Percentiles rank a stretch among this genome's conserved stretches.
These are phyloP conservation scores for Lojkania enalia DNA, from an alignment of 2,329 filamentous ascomycete genomes.

Conservation along the genomic window DNA sequence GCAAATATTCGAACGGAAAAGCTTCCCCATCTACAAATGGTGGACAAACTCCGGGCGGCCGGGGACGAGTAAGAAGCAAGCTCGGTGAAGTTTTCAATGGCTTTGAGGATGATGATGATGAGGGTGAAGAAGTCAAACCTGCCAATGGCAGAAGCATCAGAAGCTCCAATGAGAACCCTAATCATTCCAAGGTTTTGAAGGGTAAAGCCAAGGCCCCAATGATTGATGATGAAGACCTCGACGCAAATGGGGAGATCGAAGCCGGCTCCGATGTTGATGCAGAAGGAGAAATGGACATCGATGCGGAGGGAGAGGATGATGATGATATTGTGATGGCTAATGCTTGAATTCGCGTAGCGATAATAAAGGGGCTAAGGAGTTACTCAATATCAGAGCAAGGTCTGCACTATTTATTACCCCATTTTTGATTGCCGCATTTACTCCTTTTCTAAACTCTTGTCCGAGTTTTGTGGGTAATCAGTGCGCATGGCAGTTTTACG, in stretches of 20 bases:
- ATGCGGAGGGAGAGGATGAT: slow-evolving; percentile 29
- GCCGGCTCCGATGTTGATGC: slow-evolving; percentile 34
- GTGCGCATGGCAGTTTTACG: too few species aligned
- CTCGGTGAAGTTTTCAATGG: slow-evolving; percentile 47
- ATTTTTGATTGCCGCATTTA: too few species aligned
- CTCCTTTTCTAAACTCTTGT: too few species aligned
- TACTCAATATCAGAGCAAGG: background rate
- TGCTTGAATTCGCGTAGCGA: slow-evolving; percentile 14
- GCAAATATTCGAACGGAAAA: slow-evolving; percentile 26
- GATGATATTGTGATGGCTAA: slow-evolving; percentile 32
- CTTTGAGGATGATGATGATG: slow-evolving; percentile 30
- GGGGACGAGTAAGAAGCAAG: slow-evolving; percentile 49
- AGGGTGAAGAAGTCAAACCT: slow-evolving; percentile 36
- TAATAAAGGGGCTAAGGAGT: background rate
- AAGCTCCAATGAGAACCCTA: slow-evolving; percentile 34
- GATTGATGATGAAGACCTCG: slow-evolving; percentile 34
- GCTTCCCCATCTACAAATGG: slow-evolving; percentile 36
- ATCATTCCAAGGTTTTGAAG: slow-evolving; percentile 23
- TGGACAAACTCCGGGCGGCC: slow-evolving; percentile 30
- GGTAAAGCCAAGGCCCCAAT: slow-evolving; percentile 31
- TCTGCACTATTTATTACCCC: too few species aligned
- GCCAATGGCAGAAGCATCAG: slow-evolving; percentile 34
- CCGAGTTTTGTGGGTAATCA: too few species aligned
- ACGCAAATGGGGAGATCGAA: slow-evolving; percentile 30
- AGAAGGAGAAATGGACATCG: slow-evolving; percentile 23